These are phyloP conservation scores for Scedosporium apiospermum DNA, from an alignment of 2,329 filamentous ascomycete genomes.

Conservation along the genomic window DNA sequence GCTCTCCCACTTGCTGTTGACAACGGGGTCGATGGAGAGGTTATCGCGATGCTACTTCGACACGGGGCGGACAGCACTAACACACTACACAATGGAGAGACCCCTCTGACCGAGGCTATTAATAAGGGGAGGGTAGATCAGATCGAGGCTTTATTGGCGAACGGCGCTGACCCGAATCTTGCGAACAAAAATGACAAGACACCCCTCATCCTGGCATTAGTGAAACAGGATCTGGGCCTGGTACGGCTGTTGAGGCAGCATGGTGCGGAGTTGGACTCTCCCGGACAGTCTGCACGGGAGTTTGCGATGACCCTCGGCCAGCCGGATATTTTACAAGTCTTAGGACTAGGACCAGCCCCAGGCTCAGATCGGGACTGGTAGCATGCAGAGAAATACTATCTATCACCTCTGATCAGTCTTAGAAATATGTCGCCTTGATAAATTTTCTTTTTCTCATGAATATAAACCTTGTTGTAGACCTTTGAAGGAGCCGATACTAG, in stretches of 20 bases:
- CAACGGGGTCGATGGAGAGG: background rate
- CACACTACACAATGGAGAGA: conserved; percentile 16
- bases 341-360: no score
- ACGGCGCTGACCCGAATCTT: conserved; percentile 23
- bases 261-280: conserved; percentile 16
- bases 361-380: no score
- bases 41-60: no score
- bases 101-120: conserved; percentile 21
- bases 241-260: conserved; percentile 18
- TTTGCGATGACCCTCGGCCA: no score
- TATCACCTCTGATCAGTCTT: no score
- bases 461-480: no score
- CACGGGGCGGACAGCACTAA: conserved; percentile 11
- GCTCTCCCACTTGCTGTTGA: background rate
- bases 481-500: no score
- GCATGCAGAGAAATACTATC: no score
- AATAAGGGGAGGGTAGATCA: conserved; percentile 15
- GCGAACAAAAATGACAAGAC: conserved; percentile 20
- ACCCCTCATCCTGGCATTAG: conserved; percentile 22
- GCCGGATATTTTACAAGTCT: no score
- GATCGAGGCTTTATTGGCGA: conserved; percentile 17
- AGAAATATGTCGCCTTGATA: no score
- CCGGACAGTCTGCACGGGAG: background rate
- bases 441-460: no score
- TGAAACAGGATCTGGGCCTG: conserved; percentile 17